Conservation (phyloP, 2,329 filamentous ascomycete species). For the Calonectria pteridis region DNA sequence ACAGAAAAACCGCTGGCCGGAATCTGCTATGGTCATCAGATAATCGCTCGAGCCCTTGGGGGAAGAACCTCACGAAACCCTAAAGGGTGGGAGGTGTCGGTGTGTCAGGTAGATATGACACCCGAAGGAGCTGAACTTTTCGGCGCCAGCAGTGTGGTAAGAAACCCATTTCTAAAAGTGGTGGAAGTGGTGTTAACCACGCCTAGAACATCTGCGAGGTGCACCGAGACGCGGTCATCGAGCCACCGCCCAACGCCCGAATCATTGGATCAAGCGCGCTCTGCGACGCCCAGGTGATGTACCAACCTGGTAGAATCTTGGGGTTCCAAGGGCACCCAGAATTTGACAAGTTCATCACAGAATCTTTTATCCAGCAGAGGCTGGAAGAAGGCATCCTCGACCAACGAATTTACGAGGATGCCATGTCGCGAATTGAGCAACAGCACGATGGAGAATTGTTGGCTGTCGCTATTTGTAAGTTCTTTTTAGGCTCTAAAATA, state of each 20-base stretch:
- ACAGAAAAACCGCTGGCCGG: constrained; percentile 28
- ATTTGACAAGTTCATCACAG: constrained; percentile 20
- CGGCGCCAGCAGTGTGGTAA: constrained; percentile 20
- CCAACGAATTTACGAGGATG: constrained; percentile 9
- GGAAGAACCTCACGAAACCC: constrained; percentile 24
- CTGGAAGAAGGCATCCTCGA: constrained; percentile 15
- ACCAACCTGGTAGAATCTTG: constrained; percentile 24
- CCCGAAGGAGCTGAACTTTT: constrained; percentile 16
- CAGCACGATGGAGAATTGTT: constrained; percentile 28
- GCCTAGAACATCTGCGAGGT: constrained; percentile 24
- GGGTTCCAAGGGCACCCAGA: constrained; percentile 30
- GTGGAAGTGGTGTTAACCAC: background rate
- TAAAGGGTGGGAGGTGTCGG: constrained; percentile 27
- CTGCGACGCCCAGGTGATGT: constrained; percentile 26
- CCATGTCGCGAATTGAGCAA: constrained; percentile 13
- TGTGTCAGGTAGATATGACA: constrained; percentile 16
- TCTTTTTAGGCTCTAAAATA: constrained; percentile 2
- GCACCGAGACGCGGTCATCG: constrained; percentile 24
- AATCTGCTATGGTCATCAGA: constrained; percentile 36
- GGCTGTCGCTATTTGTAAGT: constrained; percentile 13
- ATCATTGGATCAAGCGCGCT: constrained; percentile 22
- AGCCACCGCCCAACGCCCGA: constrained; percentile 16
- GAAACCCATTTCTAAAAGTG: background rate
- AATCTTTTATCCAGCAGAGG: constrained; percentile 21
- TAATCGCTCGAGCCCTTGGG: constrained; percentile 32